phyloP scores from a whole-genome alignment of 768 basidiomycete genomes.

The Hericium alpestre region DNA sequence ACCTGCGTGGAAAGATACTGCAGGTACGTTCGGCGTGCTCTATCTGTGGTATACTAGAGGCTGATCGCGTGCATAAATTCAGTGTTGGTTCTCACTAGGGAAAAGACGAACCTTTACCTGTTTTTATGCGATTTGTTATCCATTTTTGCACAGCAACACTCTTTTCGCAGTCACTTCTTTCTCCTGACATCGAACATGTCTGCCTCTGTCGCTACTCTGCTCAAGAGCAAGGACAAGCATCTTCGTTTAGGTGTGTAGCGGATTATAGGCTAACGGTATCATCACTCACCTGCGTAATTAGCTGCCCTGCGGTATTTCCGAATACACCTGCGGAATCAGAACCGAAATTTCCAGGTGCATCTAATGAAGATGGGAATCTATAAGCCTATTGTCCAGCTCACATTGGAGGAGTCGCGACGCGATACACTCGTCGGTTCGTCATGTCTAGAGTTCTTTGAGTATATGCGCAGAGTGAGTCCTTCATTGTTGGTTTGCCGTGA shows the following conservation, averaged over 20 bases:
- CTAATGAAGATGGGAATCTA: conserved; percentile 80
- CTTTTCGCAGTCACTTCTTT: conserved; percentile 86
- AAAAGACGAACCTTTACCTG: conserved; percentile 73
- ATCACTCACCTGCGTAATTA: conserved; percentile 20
- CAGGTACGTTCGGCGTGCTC: conserved; percentile 25
- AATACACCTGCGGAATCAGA: conserved; percentile 71
- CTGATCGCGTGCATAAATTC: conserved; percentile 29
- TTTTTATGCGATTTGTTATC: conserved; percentile 88
- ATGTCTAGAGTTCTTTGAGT: conserved; percentile 92
- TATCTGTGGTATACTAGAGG: conserved; percentile 12
- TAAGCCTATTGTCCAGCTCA: conserved; percentile 73
- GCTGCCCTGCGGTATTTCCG: conserved; percentile 91
- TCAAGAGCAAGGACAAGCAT: conserved; percentile 83
- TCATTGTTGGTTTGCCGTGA: neutral
- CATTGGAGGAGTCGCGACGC: conserved; percentile 69
- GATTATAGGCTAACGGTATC: neutral
- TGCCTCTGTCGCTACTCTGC: conserved; percentile 60
- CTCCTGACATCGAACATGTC: conserved; percentile 75
- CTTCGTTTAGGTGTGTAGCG: conserved; percentile 69
- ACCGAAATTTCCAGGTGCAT: conserved; percentile 61
- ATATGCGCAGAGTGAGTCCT: conserved; percentile 62
- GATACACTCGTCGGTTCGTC: conserved; percentile 93
- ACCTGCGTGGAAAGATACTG: conserved; percentile 50
- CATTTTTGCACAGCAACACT: conserved; percentile 81
- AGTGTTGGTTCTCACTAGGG: conserved; percentile 48